Base-by-base conservation (phyloP, 345 rosid genomes). In the Cochlearia excelsa region DNA sequence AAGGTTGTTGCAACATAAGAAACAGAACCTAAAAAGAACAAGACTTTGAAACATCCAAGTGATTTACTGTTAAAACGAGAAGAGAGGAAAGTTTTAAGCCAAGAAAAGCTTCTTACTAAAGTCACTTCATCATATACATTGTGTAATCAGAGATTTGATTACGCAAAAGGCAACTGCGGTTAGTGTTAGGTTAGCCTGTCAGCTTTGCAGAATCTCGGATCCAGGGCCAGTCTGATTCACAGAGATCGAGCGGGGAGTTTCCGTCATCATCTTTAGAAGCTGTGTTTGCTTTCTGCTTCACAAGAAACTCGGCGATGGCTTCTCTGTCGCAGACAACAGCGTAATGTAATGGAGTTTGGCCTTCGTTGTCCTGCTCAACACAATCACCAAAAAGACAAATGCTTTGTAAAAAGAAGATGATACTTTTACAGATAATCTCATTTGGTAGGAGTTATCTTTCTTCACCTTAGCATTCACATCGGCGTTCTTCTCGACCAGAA, bases 321-420 rank as follows among this genome's bases (percentile, higher is more conserved):
- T 84, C 85, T 68, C 97, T 82, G 75, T 84, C 96, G 23, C 99
- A 93, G 27, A 87, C 79, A 69, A 74, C 88, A 51, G 99, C 99
- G 50, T 93, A 93, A 72, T 89, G 99, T 81, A 93, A 63, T 1
- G 97, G 80, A 5, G 95, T 85, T 74, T 93, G 97, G 41, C 99
- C 99, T 68, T 89, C 99, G 7, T 84, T 78, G 73, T 93, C 99
- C 99, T 93, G 61, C 45, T 55, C 64, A 76, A 63, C 54, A 57
- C 30, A 49, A 46, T 46, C 54, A 46, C 2, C 67, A 26, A 23
- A 31, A 49, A 16, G 23, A 39, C 27, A 67, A 26, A 62, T 60
- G 43, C 43, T 39, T 39, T 39, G 31, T 54, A 41, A 9, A 33
- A 44, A 7, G 30, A 51, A n/a, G 51, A 37, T 33, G 57, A 34